Base-by-base conservation (phyloP, 2,329 filamentous ascomycete species). In the Epichloe scottii region DNA sequence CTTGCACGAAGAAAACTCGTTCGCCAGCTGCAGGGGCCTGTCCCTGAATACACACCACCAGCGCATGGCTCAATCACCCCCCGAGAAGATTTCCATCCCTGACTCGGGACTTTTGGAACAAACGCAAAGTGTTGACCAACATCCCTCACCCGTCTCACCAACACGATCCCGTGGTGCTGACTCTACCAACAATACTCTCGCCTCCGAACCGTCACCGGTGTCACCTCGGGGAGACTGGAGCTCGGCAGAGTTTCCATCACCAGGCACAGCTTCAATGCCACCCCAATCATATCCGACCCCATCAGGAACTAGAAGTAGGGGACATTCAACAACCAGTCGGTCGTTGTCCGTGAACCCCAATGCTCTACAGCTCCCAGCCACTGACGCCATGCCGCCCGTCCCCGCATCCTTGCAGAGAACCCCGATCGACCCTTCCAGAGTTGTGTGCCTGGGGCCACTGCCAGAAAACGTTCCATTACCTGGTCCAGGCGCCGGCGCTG, bases 381-480 rank as follows among this genome's bases (percentile, higher is more conserved):
- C 34, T 5, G 48, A 55, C 37, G 17, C 39, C 7, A 43, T 48
- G 5, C 47, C 46, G 12, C 44, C 51, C 1, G 52, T 56, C 14
- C 19, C 55, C 21, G 53, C 52, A 11, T 44, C 56, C n/a, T 63
- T 70, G 41, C 76, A 78, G 50, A 68, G 71, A 37, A 70, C 71
- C 0, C 71, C 73, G 1, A 79, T 82, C 51, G 74, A 78, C 54
- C 66, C 75, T 1, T 69, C 70, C 3, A 71, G 72, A 17, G 70
- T 81, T 3, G 65, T 81, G 0, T 81, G 76, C 51, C 65, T 80
- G 0, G 79, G 79, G 0, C 72, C 73, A 5, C 58, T 82, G 4
- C 78, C 78, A 0, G 70, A 71, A 40, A 73, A 74, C 49, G 58
- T 78, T 3, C 59, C 60, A 12, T 54, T 65, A 2, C 57, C 64